A percentile compares a stretch with the other conserved stretches of the same genome.
Conservation (phyloP, 768 basidiomycete genomes). For the Tulasnella sp. region DNA sequence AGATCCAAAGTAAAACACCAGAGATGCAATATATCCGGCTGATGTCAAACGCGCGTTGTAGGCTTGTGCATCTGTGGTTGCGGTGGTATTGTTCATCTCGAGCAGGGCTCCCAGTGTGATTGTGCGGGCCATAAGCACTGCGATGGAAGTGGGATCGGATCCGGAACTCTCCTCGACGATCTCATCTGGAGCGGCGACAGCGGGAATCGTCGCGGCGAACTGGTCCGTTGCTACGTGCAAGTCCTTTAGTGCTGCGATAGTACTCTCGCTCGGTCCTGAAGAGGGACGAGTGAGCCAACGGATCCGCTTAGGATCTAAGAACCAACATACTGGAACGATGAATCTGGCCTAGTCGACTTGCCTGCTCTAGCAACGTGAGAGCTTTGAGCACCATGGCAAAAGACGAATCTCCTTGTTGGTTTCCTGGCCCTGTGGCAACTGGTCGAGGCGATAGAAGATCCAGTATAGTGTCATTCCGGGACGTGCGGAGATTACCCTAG, state of each 20-base stretch:
- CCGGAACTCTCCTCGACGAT: background rate
- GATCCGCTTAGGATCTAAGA: background rate
- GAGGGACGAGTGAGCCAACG: too few relatives aligned
- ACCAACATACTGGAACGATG: background rate
- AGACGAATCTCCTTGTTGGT: background rate
- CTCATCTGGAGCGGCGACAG: background rate
- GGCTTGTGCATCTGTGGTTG: background rate
- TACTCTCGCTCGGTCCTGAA: constrained; percentile 2
- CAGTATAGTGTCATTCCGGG: background rate
- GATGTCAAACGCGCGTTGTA: constrained; percentile 23
- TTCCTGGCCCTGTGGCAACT: background rate
- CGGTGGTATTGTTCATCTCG: constrained; percentile 21
- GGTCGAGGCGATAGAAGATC: background rate
- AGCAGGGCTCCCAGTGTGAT: constrained; percentile 9
- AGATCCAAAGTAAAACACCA: constrained; percentile 17
- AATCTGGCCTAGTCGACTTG: constrained; percentile 5
- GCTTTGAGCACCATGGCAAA: constrained; percentile 15
- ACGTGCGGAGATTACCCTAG: background rate
- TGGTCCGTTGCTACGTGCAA: constrained; percentile 12
- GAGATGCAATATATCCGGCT: constrained; percentile 17
- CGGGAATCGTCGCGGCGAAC: constrained; percentile 12
- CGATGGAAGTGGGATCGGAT: background rate
- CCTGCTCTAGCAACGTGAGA: constrained; percentile 19
- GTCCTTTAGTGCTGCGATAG: background rate
- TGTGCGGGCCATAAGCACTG: background rate